Evolutionary conservation across 441 rosid species (phyloP).

Genomic region (Gossypium davidsonii): DNA sequence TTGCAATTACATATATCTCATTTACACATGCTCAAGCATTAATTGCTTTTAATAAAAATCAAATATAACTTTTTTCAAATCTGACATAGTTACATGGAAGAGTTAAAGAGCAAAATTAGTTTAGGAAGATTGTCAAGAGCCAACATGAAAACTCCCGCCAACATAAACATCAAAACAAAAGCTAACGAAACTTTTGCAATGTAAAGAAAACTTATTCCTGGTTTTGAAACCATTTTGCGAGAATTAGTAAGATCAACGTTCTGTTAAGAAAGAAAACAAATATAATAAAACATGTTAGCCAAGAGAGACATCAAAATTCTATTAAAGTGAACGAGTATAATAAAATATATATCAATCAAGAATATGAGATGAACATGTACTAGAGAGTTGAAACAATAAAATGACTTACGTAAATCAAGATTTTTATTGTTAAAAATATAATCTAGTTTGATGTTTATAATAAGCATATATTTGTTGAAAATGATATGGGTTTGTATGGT

Average conservation of each 20-base stretch:
- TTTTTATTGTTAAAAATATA: not conserved
- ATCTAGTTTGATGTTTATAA: not conserved
- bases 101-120: slow-evolving; percentile 44
- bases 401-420: not conserved
- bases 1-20: too few species aligned
- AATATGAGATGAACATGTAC: not conserved
- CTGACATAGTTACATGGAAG: slow-evolving; percentile 26
- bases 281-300: not conserved
- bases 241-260: slow-evolving; percentile 16
- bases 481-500: not conserved
- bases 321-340: not conserved
- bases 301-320: not conserved
- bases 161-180: slow-evolving; percentile 54
- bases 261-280: slow-evolving; percentile 27
- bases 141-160: slow-evolving; percentile 57
- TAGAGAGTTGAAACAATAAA: not conserved
- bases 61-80: too few species aligned
- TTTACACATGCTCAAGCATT: too few species aligned
- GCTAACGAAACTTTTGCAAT: slow-evolving; percentile 57
- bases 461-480: not conserved
- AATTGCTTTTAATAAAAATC: too few species aligned
- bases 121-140: slow-evolving; percentile 77
- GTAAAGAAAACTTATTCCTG: slow-evolving; percentile 33
- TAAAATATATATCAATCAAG: not conserved
- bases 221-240: slow-evolving; percentile 6